phyloP scores from a whole-genome alignment of 768 basidiomycete species.

The Russula lepida region DNA sequence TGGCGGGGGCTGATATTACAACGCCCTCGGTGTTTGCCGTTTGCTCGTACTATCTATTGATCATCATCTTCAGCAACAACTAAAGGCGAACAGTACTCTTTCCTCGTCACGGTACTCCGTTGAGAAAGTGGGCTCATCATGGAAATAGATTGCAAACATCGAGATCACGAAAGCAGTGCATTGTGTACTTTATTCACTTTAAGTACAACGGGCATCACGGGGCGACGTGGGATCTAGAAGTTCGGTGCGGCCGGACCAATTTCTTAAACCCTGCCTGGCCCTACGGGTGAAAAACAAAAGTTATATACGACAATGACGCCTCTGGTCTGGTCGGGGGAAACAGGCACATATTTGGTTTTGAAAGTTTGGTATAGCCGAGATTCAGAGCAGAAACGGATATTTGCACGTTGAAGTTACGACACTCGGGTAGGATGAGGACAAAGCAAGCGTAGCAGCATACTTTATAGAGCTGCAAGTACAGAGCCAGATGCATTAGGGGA shows the following conservation, averaged over 20 bases:
- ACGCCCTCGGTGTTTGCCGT: background rate
- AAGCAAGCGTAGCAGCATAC: background rate
- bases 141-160: background rate
- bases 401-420: background rate
- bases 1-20: background rate
- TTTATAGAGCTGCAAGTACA: background rate
- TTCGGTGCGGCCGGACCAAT: background rate
- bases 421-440: background rate
- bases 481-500: background rate
- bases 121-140: background rate
- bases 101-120: background rate
- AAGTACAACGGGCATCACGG: background rate
- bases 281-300: background rate
- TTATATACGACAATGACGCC: background rate
- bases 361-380: background rate
- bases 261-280: background rate
- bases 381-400: background rate
- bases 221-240: background rate
- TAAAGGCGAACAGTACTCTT: background rate
- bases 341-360: background rate
- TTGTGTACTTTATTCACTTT: background rate
- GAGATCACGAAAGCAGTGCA: background rate
- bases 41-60: background rate
- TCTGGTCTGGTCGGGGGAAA: background rate
- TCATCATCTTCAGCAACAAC: background rate